phyloP scores from a whole-genome alignment of 805 yeast species.

The Ogataea populi-albae region DNA sequence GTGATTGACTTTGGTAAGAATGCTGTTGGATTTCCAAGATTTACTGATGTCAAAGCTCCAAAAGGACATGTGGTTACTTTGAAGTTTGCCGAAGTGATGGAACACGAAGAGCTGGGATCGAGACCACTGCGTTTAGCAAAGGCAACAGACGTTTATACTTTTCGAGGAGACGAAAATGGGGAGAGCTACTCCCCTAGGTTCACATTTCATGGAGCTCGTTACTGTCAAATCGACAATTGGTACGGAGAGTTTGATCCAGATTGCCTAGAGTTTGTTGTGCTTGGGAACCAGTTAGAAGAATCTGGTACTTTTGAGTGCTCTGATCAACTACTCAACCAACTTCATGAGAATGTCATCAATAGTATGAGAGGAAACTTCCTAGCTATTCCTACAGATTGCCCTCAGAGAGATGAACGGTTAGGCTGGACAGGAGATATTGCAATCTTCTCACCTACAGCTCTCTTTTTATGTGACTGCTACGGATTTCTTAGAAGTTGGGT shows the following conservation, averaged over 20 bases:
- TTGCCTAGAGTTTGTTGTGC: slow-evolving; percentile 16
- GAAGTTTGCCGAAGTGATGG: slow-evolving; percentile 26
- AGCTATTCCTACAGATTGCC: slow-evolving; percentile 28
- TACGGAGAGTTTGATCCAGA: slow-evolving; percentile 16
- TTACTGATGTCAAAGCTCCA: slow-evolving; percentile 16
- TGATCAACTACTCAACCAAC: slow-evolving; percentile 13
- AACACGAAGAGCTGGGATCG: slow-evolving; percentile 25
- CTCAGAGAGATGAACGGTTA: slow-evolving; percentile 29
- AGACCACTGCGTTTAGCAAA: slow-evolving; percentile 24
- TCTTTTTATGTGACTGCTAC: slow-evolving; percentile 20
- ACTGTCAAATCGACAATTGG: slow-evolving; percentile 23
- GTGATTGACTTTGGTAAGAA: slow-evolving; percentile 28
- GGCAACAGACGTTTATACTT: slow-evolving; percentile 19
- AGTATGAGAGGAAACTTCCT: slow-evolving; percentile 27
- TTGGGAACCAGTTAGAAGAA: slow-evolving; percentile 17
- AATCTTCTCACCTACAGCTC: slow-evolving; percentile 25
- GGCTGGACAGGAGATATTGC: slow-evolving; percentile 31
- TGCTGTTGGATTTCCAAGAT: slow-evolving; percentile 22
- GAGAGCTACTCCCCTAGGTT: slow-evolving; percentile 24
- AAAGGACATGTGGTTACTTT: slow-evolving; percentile 17
- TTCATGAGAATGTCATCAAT: slow-evolving; percentile 18
- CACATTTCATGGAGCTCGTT: slow-evolving; percentile 27
- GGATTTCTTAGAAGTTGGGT: slow-evolving; percentile 24
- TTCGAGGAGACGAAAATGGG: slow-evolving; percentile 19
- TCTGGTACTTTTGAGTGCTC: slow-evolving; percentile 24